Percentiles rank a stretch among this genome's conserved stretches.
phyloP scores from a whole-genome alignment of 306 rosid genomes.

The Sesbania bispinosa region DNA sequence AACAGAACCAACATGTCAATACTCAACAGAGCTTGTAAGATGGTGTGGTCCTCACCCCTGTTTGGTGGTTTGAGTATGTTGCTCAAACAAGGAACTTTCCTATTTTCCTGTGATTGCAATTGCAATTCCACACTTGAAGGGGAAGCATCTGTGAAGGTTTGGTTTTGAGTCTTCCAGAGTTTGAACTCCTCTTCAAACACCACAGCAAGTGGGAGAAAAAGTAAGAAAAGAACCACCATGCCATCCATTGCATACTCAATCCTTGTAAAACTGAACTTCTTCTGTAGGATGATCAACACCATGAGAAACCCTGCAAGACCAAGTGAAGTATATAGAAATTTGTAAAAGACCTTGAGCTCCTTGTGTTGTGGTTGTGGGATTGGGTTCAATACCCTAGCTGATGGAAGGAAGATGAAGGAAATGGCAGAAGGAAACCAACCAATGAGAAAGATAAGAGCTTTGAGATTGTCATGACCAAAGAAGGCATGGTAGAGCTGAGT shows the following conservation, averaged over 20 bases:
- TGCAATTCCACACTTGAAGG: not conserved
- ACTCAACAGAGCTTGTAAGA: slow-evolving; percentile 71
- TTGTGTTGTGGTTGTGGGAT: slow-evolving; percentile 19
- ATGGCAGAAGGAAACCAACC: slow-evolving; percentile 68
- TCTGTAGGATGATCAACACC: slow-evolving; percentile 51
- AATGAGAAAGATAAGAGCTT: slow-evolving; percentile 48
- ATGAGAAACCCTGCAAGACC: slow-evolving; percentile 61
- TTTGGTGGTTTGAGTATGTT: slow-evolving; percentile 46
- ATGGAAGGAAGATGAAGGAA: slow-evolving; percentile 41
- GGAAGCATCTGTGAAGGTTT: not conserved
- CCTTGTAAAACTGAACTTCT: slow-evolving; percentile 33
- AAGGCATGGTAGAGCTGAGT: slow-evolving; percentile 56
- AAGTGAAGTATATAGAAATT: slow-evolving; percentile 59
- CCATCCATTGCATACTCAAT: slow-evolving; percentile 35
- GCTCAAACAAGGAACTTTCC: slow-evolving; percentile 15
- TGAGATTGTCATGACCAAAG: slow-evolving; percentile 43
- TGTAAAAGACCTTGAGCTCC: slow-evolving; percentile 50
- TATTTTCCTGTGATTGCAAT: no score
- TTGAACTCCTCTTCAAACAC: slow-evolving; percentile 46
- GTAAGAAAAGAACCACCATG: slow-evolving; percentile 29
- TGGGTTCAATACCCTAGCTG: slow-evolving; percentile 31
- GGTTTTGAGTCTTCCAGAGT: slow-evolving; percentile 30
- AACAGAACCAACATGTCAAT: slow-evolving; percentile 59
- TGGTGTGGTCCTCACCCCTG: slow-evolving; percentile 71
- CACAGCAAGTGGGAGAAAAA: slow-evolving; percentile 46